Conservation (phyloP, 371 early-diverging fungal species). For the Mortierella sp. region DNA sequence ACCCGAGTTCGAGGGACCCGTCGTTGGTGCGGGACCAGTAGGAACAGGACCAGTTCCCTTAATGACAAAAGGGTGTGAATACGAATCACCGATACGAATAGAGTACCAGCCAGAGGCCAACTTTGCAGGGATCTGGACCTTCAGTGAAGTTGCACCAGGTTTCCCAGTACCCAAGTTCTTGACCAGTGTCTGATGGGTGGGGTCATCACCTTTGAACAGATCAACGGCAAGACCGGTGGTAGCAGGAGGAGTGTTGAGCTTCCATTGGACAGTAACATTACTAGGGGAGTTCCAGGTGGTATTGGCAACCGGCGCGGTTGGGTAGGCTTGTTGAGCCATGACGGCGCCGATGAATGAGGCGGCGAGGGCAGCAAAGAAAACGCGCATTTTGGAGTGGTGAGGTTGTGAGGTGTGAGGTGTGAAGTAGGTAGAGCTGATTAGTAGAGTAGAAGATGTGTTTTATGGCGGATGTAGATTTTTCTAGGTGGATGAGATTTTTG, state of each 20-base stretch:
- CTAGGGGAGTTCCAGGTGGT: slow-evolving; percentile 34
- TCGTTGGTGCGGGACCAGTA: slow-evolving; percentile 17
- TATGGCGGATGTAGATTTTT: not conserved
- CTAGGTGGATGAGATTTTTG: no score
- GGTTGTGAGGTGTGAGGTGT: not conserved
- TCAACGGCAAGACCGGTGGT: slow-evolving; percentile 13
- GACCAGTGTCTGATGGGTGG: slow-evolving; percentile 24
- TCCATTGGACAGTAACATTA: slow-evolving; percentile 30
- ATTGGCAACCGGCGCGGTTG: slow-evolving; percentile 29
- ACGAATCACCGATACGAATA: slow-evolving; percentile 33
- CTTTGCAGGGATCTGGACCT: slow-evolving; percentile 23
- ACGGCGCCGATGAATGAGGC: slow-evolving; percentile 33
- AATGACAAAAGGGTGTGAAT: slow-evolving; percentile 28
- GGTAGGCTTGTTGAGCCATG: slow-evolving; percentile 42
- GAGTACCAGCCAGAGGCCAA: slow-evolving; percentile 38
- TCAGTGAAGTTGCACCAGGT: slow-evolving; percentile 9
- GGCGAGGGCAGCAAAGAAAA: slow-evolving; percentile 26
- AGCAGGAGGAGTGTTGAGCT: slow-evolving; percentile 6
- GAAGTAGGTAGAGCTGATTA: not conserved
- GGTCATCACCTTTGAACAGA: slow-evolving; percentile 43
- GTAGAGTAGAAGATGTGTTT: not conserved
- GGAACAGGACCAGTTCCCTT: slow-evolving; percentile 27
- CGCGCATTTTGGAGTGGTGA: slow-evolving; percentile 28
- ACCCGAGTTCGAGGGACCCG: slow-evolving; percentile 1
- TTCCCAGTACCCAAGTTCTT: slow-evolving; percentile 5